phyloP scores from a whole-genome alignment of 257 asterid genomes.

The Marsdenia floribunda region DNA sequence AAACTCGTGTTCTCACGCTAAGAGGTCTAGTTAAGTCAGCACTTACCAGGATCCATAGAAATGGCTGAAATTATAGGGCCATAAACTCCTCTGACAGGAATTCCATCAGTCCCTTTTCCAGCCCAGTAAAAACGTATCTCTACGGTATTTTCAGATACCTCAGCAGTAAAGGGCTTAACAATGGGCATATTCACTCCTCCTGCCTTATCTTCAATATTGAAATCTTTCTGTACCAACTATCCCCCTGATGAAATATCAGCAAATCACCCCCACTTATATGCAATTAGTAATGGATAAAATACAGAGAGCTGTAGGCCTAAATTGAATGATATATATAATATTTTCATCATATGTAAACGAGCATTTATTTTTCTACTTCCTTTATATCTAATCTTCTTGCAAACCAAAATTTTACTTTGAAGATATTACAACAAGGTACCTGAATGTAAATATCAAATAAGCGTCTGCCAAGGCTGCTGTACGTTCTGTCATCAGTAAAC shows the following conservation, averaged over 20 bases:
- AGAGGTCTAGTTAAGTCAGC: not conserved
- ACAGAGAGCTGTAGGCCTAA: not conserved
- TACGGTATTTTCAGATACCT: slow-evolving; percentile 44
- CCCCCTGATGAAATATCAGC: slow-evolving; percentile 44
- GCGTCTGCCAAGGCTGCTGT: slow-evolving; percentile 64
- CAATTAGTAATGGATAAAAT: not conserved
- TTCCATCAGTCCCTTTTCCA: slow-evolving; percentile 72
- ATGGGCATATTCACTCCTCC: slow-evolving; percentile 61
- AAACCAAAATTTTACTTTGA: not conserved
- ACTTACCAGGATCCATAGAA: slow-evolving; percentile 59
- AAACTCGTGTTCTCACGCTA: not conserved
- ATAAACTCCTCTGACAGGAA: slow-evolving; percentile 66
- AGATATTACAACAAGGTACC: slow-evolving; percentile 28
- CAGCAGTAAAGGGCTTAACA: slow-evolving; percentile 36
- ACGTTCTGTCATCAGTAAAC: slow-evolving; percentile 44
- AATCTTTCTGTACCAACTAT: slow-evolving; percentile 50
- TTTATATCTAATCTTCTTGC: not conserved
- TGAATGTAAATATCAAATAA: slow-evolving; percentile 66
- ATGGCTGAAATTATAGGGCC: slow-evolving; percentile 93
- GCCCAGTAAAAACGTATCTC: slow-evolving; percentile 83
- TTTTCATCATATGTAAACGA: not conserved
- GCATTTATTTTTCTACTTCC: not conserved
- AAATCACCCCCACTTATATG: not conserved
- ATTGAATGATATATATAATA: not conserved
- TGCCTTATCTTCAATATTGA: slow-evolving; percentile 69